Base-by-base conservation (phyloP, 2,329 filamentous ascomycete genomes). In the Fusarium scirpi region DNA sequence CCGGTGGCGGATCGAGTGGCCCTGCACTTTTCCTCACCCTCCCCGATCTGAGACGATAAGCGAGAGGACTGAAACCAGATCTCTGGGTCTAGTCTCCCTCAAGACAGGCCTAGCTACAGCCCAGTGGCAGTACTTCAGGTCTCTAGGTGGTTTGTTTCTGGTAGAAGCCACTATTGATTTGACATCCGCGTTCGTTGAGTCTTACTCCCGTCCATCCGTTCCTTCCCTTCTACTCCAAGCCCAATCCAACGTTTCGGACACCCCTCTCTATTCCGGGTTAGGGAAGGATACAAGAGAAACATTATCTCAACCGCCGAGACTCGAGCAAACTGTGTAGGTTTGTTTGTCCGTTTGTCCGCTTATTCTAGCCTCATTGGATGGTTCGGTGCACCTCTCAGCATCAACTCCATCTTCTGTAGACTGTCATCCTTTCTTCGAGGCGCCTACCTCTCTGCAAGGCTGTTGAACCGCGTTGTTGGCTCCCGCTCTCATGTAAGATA, bases 31-130 rank as follows among this genome's bases (percentile, higher is more conserved):
- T 58, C 29, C 34, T 34, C 32, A 24, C 32, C 40, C 43, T 43
- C 27, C 49, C 67, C 62, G 67, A 71, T 67, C 69, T 58, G 53
- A 70, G 66, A 53, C 76, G 76, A 78, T 78, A 77, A 78, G 76
- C 76, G 76, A 78, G 74, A 67, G 63, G 65, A 66, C 73, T 76
- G 70, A 66, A 73, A 62, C 76, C 76, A 78, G 76, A 78, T 77
- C 76, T 67, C 70, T 74, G 76, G 76, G 75, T 72, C 72, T 57
- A 43, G 43, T 58, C 47, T 46, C 29, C 44, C 30, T 25, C 34
- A 38, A 18, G 34, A 38, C 34, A 38, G 18, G 18, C 18, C 18
- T 38, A 38, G 34, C 34, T n/a, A 38, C 34, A 11, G 34, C 34
- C 18, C 18, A n/a, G 18, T 38, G 34, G 34, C 34, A 38, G 34